A percentile compares a stretch with the other conserved stretches of the same genome.
Conservation (phyloP, 305 asterid species). For the Plantago lanceolata region DNA sequence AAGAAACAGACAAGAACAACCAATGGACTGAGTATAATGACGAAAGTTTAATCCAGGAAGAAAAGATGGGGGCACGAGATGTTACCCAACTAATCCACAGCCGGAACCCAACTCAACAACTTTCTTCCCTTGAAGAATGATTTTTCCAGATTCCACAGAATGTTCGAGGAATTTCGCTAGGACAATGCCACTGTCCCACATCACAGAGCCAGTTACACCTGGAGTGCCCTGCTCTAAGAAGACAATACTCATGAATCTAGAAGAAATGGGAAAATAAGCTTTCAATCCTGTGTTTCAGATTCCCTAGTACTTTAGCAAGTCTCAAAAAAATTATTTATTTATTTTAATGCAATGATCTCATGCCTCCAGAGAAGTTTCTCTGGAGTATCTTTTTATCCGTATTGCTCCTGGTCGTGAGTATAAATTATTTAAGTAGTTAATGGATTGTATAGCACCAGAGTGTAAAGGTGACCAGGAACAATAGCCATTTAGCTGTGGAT, state of each 20-base stretch:
- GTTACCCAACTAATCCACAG: conserved; percentile 92
- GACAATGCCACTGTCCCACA: conserved; percentile 97
- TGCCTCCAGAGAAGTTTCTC: too few relatives aligned
- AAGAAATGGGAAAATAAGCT: too few relatives aligned
- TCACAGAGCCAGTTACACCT: conserved; percentile 91
- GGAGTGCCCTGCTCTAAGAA: conserved; percentile 58
- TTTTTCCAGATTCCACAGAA: conserved; percentile 54
- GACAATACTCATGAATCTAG: background rate
- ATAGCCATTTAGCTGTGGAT: too few relatives aligned
- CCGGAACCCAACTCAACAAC: conserved; percentile 90
- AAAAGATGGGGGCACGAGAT: background rate
- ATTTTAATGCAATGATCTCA: too few relatives aligned
- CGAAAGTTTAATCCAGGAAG: conserved; percentile 1
- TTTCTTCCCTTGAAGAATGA: conserved; percentile 64
- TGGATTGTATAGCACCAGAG: too few relatives aligned
- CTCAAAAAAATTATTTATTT: too few relatives aligned
- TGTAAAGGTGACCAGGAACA: too few relatives aligned
- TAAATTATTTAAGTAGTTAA: too few relatives aligned
- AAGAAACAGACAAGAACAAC: conserved; percentile 22
- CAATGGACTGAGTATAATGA: conserved; percentile 7
- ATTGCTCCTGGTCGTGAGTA: too few relatives aligned
- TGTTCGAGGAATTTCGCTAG: conserved; percentile 86
- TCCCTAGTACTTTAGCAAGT: too few relatives aligned
- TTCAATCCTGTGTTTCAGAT: too few relatives aligned
- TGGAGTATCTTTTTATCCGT: too few relatives aligned